Base-by-base conservation (phyloP, 805 yeast species). In the Lachancea thermotolerans region DNA sequence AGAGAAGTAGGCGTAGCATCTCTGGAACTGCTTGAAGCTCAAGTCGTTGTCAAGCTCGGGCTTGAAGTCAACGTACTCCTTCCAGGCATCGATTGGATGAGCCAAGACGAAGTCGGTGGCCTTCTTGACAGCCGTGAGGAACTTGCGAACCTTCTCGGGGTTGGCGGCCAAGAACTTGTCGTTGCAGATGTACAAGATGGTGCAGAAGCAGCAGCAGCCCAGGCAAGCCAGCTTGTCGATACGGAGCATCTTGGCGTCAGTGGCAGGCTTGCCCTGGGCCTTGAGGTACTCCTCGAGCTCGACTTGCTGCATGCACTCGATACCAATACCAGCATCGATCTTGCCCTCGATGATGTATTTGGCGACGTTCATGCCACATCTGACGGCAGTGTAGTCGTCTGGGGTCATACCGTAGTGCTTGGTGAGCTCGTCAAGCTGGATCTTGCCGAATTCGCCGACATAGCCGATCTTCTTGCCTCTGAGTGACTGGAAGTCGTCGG, bases 361-460 rank as follows among this genome's bases (percentile, higher is more conserved):
- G 48, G 80, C 77, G 38, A 76, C 79, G 54, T 76, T 76, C 81
- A 76, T 76, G 45, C 81, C 81, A 51, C 79, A 74, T 60, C 80
- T 68, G 44, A 76, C 77, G 9, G 81, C 78, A 37, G 78, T 73
- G 60, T 76, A 76, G 55, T 76, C 81, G 30, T 64, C 62, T 11
- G 79, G 79, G 17, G 70, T 67, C 79, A 76, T 73, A 25, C 79
- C 79, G 54, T 70, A 75, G 59, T 76, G 75, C 52, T 71, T 68
- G 53, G 79, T 74, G 55, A 76, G 65, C 55, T 76, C 81, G 52
- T 76, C 80, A 43, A 76, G 60, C 59, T 76, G 81, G 53, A 76
- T 75, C 62, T 76, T 76, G 39, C 81, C 81, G 56, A 76, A 76
- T 54, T 76, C 81, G 29, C 81, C 81, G 33, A 76, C 81, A 56